Conservation (phyloP, 495 filamentous ascomycete species). For the Jackrogersella minutella region DNA sequence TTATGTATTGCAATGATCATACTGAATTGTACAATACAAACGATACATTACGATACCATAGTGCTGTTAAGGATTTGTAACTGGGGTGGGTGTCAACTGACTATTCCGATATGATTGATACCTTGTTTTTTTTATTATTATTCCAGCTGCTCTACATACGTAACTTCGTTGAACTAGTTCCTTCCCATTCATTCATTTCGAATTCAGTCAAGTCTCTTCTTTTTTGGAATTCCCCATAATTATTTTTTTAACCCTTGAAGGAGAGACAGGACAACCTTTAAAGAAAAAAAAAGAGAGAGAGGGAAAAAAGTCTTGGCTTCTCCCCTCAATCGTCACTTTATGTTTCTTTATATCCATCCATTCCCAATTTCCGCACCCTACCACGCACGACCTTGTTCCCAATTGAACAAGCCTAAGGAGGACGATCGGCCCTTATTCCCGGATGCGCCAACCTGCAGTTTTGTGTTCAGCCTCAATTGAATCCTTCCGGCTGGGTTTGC, state of each 20-base stretch:
- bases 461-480: conserved; percentile 42
- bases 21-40: background rate
- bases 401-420: conserved; percentile 32
- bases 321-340: conserved; percentile 20
- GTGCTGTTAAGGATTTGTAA: conserved; percentile 12
- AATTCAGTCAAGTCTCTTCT: background rate
- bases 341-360: conserved; percentile 42
- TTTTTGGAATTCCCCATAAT: conserved; percentile 3
- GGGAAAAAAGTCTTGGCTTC: conserved; percentile 38
- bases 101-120: conserved; percentile 25
- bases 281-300: background rate
- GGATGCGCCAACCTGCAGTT: conserved; percentile 38
- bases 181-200: background rate
- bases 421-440: conserved; percentile 38
- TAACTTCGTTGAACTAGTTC: background rate
- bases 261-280: background rate
- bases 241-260: conserved; percentile 4
- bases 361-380: conserved; percentile 32
- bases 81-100: conserved; percentile 24
- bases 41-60: background rate
- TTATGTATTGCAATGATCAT: no score
- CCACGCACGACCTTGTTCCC: conserved; percentile 31
- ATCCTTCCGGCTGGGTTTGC: conserved; percentile 29
- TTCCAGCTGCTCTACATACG: background rate
- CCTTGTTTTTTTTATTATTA: background rate